A percentile compares a stretch with the other conserved stretches of the same genome.
Conservation (phyloP, 768 basidiomycete species). For the Leccinellum rugosiceps region DNA sequence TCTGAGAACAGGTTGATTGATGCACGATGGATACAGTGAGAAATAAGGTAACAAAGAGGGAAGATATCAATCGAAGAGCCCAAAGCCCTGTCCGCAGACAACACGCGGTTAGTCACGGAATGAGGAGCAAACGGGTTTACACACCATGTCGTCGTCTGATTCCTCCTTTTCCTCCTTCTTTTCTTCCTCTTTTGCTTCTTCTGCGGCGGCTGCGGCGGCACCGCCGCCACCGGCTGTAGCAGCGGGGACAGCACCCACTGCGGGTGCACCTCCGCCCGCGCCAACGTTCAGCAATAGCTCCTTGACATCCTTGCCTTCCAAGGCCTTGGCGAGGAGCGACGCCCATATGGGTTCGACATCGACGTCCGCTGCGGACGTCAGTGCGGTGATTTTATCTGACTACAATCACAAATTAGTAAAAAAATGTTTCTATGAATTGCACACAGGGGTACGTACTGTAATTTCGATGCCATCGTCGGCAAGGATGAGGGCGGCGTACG, state of each 20-base stretch:
- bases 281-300: conserved; percentile 95
- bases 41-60: conserved; percentile 25
- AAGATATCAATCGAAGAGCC: conserved; percentile 82
- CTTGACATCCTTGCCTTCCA: conserved; percentile 97
- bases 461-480: conserved; percentile 98
- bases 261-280: conserved; percentile 84
- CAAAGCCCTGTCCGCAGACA: conserved; percentile 73
- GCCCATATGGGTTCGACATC: conserved; percentile 99
- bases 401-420: conserved; percentile 28
- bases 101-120: not conserved
- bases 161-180: conserved; percentile 89
- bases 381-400: conserved; percentile 89
- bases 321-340: conserved; percentile 91
- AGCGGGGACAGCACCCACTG: conserved; percentile 50
- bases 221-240: conserved; percentile 55
- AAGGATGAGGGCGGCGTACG: conserved; percentile 92
- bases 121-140: not conserved
- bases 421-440: not conserved
- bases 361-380: conserved; percentile 78
- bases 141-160: conserved; percentile 68
- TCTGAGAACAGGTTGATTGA: conserved; percentile 15
- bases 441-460: conserved; percentile 66
- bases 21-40: conserved; percentile 20
- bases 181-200: conserved; percentile 75
- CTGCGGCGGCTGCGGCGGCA: conserved; percentile 64